Evolutionary conservation across 805 yeast species (phyloP), one percentile per base, ranked within the genome.

Genomic region (Saturnispora hagleri): DNA sequence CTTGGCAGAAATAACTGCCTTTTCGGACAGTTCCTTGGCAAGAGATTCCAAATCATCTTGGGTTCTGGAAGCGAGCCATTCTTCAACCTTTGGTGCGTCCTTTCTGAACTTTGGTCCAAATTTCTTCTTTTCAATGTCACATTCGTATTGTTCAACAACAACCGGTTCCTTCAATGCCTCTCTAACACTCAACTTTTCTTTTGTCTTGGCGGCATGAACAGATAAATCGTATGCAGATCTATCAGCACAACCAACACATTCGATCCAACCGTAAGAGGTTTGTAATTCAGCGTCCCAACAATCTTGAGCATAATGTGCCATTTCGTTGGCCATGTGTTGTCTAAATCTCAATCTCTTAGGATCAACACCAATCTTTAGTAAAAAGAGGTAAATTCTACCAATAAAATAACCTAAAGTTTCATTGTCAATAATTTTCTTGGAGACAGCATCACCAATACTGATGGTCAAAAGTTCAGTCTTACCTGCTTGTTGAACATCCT

Each of bases 221-320:
- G 91, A 79, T 70, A 93, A 80, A 73, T 93, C 99, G 68, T 89
- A 93, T 42, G 99, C 99, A 45, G 96, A 87, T 76, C 99, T 83
- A 73, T 93, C 99, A 58, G 99, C 99, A 75, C 98, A 93, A 60
- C 99, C 99, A 68, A 93, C 97, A 82, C 99, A 95, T 75, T 93
- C 99, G 62, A 93, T 87, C 99, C 99, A 93, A 62, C 99, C 99
- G 63, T 89, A 93, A 34, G 97, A 88, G 43, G 97, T 84, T 62
- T 86, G 83, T 63, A 93, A 77, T 75, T 93, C 99, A 58, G 96
- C 97, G 73, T 93, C 99, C 99, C 99, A 93, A 77, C 99, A 93
- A 74, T 93, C 99, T 60, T 95, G 83, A 55, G 99, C 99, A 70
- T 93, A 93, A 71, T 93, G 99, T 18, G 99, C 99, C 99, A 93